Conservation (phyloP, 176 grass and related monocot species). For the Musa itinerans region DNA sequence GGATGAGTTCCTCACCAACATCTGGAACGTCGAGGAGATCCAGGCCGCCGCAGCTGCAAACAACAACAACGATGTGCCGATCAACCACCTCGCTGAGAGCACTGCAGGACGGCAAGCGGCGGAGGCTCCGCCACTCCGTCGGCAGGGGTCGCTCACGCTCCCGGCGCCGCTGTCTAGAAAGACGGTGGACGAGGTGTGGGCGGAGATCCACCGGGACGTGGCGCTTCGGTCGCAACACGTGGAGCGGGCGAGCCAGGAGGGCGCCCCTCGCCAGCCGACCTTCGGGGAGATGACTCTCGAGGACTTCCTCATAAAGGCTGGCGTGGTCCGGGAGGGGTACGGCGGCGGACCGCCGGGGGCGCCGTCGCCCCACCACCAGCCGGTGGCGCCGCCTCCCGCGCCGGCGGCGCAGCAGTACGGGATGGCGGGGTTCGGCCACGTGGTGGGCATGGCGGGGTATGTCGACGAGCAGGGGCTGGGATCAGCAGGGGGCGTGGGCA, state of each 20-base stretch:
- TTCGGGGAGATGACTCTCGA: conserved; percentile 93
- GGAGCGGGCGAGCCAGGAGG: conserved; percentile 19
- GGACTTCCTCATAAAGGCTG: conserved; percentile 79
- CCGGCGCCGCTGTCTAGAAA: conserved; percentile 76
- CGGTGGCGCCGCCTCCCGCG: background rate
- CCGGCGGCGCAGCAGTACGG: conserved; percentile 16
- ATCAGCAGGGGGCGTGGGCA: background rate
- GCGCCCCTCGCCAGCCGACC: conserved; percentile 33
- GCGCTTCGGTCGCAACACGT: background rate
- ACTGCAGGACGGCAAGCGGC: background rate
- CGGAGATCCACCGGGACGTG: conserved; percentile 24
- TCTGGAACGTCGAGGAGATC: conserved; percentile 93
- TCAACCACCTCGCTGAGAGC: background rate
- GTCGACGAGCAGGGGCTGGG: conserved; percentile 25
- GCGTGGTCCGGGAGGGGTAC: conserved; percentile 57
- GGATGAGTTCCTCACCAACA: conserved; percentile 95
- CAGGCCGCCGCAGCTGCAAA: conserved; percentile 17
- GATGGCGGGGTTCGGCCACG: conserved; percentile 24
- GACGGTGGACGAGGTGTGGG: conserved; percentile 91
- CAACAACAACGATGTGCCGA: conserved; percentile 1
- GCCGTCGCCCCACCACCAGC: background rate
- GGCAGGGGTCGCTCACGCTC: conserved; percentile 68
- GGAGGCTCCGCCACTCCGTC: conserved; percentile 29
- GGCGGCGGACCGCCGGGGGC: background rate
- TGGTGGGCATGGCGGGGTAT: conserved; percentile 18